These are phyloP conservation scores for Lactifluus hygrophoroides DNA, from an alignment of 768 basidiomycete species.

Conservation along the genomic window DNA sequence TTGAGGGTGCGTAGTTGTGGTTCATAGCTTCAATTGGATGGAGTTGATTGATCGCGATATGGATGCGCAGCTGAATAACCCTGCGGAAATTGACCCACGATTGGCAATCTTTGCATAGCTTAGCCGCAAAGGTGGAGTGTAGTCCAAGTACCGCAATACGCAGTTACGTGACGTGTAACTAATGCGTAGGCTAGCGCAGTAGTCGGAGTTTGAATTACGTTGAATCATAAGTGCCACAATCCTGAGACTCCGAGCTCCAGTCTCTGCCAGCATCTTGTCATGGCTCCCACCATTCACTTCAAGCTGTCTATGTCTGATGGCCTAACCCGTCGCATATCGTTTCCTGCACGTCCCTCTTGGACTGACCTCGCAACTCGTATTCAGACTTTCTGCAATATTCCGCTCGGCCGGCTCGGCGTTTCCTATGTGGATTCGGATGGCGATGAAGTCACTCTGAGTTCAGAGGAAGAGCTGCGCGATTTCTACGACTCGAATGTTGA, in stretches of 20 bases:
- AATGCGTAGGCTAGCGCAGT: conserved; percentile 5
- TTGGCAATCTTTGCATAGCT: conserved; percentile 54
- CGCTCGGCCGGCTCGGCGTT: conserved; percentile 49
- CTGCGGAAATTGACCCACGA: conserved; percentile 54
- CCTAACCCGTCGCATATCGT: conserved; percentile 52
- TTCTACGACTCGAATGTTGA: conserved; percentile 38
- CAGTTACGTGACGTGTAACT: no score
- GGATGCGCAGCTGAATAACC: conserved; percentile 53
- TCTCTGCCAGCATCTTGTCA: conserved; percentile 28
- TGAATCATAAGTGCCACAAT: not conserved
- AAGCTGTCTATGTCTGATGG: conserved; percentile 47
- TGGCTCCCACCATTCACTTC: conserved; percentile 47
- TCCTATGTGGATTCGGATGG: conserved; percentile 66
- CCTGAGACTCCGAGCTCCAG: not conserved
- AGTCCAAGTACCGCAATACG: not conserved
- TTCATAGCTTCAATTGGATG: not conserved
- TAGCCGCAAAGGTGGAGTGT: not conserved
- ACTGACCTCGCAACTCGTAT: conserved; percentile 46
- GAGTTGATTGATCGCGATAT: conserved; percentile 9
- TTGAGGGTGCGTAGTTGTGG: conserved; percentile 42
- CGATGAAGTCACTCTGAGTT: conserved; percentile 70
- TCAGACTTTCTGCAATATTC: conserved; percentile 46
- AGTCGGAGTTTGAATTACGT: conserved; percentile 15
- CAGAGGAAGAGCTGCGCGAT: conserved; percentile 70
- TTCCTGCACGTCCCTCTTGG: conserved; percentile 49